Percentiles rank a stretch among this genome's conserved stretches.
Evolutionary conservation across 1,284 basidiomycete species (phyloP).

Genomic region (Spongiforma sp.): DNA sequence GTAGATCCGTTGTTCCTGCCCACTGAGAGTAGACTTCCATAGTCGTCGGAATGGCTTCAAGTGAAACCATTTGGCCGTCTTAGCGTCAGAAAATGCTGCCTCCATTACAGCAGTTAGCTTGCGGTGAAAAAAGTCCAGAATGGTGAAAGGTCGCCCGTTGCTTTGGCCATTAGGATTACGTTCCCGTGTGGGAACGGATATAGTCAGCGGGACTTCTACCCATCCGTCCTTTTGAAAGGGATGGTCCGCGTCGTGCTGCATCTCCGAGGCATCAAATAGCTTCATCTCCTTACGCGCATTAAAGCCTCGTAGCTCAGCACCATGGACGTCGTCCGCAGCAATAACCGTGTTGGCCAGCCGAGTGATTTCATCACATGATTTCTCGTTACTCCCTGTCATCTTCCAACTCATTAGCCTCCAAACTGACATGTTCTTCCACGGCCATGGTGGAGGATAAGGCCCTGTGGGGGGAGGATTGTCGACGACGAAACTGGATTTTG

Average conservation of each 20-base stretch:
- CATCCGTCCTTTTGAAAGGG: neutral
- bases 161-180: neutral
- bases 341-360: neutral
- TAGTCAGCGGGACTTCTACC: neutral
- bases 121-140: neutral
- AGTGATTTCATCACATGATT: neutral
- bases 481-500: too few species aligned
- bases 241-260: neutral
- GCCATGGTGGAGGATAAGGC: neutral
- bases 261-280: neutral
- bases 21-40: too few species aligned
- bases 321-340: neutral
- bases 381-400: neutral
- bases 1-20: too few species aligned
- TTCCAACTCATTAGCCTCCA: neutral
- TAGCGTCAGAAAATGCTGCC: neutral
- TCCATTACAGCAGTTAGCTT: neutral
- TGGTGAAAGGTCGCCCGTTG: neutral
- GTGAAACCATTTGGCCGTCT: neutral
- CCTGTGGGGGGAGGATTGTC: neutral
- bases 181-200: neutral
- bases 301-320: neutral
- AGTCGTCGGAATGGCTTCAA: neutral
- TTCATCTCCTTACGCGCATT: neutral
- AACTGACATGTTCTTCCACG: neutral